phyloP scores from a whole-genome alignment of 176 grass and related monocot species.

The Raddia distichophylla region DNA sequence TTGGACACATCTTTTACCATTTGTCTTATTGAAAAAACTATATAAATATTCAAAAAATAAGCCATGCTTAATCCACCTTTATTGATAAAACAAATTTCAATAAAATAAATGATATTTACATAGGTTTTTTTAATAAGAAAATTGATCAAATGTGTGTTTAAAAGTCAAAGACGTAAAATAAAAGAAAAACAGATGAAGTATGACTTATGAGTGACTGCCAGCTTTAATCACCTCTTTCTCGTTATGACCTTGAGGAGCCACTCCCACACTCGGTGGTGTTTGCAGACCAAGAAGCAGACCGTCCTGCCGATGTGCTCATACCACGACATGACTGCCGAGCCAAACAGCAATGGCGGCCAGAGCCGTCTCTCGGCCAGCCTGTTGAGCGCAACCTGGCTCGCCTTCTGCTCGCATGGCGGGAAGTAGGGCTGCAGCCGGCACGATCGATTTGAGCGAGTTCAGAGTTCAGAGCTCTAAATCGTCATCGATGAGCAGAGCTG shows the following conservation, averaged over 20 bases:
- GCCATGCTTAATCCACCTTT: too few relatives aligned
- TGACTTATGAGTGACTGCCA: too few relatives aligned
- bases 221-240: constrained; percentile 29
- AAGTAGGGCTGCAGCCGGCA: constrained; percentile 61
- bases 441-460: not conserved
- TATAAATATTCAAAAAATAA: too few relatives aligned
- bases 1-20: too few relatives aligned
- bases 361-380: constrained; percentile 72
- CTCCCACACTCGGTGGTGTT: constrained; percentile 77
- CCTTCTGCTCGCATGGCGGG: constrained; percentile 35
- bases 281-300: constrained; percentile 73
- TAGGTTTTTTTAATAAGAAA: too few relatives aligned
- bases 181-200: too few relatives aligned
- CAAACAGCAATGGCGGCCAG: constrained; percentile 78
- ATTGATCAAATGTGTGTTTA: too few relatives aligned
- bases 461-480: not conserved
- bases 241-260: constrained; percentile 46
- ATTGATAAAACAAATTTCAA: too few relatives aligned
- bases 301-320: constrained; percentile 94
- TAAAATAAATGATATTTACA: too few relatives aligned
- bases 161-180: too few relatives aligned
- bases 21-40: too few relatives aligned
- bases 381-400: constrained; percentile 61
- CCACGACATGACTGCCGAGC: constrained; percentile 86
- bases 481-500: too few relatives aligned